Percentiles rank a stretch among this genome's conserved stretches.
Evolutionary conservation across 163 green algal species (phyloP).

Genomic region (Trebouxia gelatinosa): DNA sequence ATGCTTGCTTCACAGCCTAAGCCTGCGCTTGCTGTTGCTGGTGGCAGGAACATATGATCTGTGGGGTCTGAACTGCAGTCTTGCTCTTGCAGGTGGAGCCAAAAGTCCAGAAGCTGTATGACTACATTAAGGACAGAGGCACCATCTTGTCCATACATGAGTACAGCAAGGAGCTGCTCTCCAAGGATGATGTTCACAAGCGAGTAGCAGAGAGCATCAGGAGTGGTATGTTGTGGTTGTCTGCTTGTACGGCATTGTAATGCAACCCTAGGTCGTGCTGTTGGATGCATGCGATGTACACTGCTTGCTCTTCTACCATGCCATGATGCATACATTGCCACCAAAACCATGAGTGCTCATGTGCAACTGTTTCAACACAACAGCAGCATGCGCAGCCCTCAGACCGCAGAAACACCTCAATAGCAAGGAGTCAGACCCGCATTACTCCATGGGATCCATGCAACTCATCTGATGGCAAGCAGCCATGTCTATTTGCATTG

Average conservation of each 20-base stretch:
- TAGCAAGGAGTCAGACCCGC: too few relatives aligned
- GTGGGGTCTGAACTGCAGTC: too few relatives aligned
- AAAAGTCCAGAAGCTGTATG: slow-evolving; percentile 52
- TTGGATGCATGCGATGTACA: too few relatives aligned
- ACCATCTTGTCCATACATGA: slow-evolving; percentile 49
- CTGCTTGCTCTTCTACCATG: neutral
- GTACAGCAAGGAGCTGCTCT: slow-evolving; percentile 45
- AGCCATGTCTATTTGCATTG: neutral
- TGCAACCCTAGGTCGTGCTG: neutral
- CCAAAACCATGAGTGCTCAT: neutral
- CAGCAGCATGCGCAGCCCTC: neutral
- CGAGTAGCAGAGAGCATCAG: slow-evolving; percentile 48
- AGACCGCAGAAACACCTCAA: neutral
- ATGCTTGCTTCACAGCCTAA: too few relatives aligned
- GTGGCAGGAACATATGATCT: neutral
- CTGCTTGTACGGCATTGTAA: neutral
- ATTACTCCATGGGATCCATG: too few relatives aligned
- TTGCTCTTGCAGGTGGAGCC: slow-evolving; percentile 39
- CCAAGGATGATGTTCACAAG: slow-evolving; percentile 46
- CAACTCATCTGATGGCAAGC: neutral
- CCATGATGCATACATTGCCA: neutral
- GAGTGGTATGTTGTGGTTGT: slow-evolving; percentile 10
- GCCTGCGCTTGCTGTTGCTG: neutral
- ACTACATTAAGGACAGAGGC: slow-evolving; percentile 53
- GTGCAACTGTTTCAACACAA: neutral